Conservation (phyloP, 768 basidiomycete species). For the Suillus lakei region DNA sequence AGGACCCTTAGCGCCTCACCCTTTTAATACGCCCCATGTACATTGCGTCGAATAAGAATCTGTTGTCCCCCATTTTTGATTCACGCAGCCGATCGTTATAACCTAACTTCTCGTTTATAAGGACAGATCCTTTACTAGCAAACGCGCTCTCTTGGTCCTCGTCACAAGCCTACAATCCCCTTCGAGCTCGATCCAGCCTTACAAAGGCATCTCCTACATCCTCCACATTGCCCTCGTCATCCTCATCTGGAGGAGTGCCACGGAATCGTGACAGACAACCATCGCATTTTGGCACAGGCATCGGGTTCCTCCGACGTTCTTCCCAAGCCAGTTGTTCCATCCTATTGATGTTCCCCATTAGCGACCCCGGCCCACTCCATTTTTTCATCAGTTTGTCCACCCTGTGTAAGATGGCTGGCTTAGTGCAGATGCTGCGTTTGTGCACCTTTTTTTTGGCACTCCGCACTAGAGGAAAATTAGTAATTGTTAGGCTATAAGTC, state of each 20-base stretch:
- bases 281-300: background rate
- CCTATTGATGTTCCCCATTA: background rate
- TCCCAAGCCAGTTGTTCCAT: background rate
- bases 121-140: too few species aligned
- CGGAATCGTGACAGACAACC: background rate
- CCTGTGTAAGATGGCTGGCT: constrained; percentile 19
- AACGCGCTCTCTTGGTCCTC: too few species aligned
- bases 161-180: too few species aligned
- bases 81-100: too few species aligned
- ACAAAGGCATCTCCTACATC: background rate
- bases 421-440: constrained; percentile 25
- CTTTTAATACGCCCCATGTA: too few species aligned
- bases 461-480: constrained; percentile 3
- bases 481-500: background rate
- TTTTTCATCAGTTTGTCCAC: constrained; percentile 22
- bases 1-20: too few species aligned
- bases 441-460: constrained; percentile 24
- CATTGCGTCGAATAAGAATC: too few species aligned
- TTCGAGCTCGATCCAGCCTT: too few species aligned
- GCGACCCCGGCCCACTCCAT: constrained; percentile 9
- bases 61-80: too few species aligned
- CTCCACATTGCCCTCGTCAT: constrained; percentile 2
- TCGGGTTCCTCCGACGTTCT: background rate
- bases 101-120: too few species aligned
- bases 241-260: background rate